Evolutionary conservation across 2,329 filamentous ascomycete genomes (phyloP).

Genomic region (Pseudopyricularia cyperi): DNA sequence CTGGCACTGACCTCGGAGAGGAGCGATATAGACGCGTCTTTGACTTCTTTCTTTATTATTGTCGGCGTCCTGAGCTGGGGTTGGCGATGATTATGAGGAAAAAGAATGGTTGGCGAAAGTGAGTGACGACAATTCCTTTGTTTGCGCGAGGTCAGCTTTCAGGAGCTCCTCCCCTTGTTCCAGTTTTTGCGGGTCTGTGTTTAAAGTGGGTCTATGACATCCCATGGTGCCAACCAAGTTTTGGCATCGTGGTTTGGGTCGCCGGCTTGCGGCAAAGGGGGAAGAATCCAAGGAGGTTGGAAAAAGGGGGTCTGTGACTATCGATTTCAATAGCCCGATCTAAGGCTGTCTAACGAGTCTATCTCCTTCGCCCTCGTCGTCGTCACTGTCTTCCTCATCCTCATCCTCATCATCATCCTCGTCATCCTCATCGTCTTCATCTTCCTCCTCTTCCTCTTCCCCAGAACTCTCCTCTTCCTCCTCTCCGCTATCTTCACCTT

Average conservation of each 20-base stretch:
- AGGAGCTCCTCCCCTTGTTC: background rate
- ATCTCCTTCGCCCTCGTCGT: slow-evolving; percentile 9
- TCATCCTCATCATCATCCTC: slow-evolving; percentile 36
- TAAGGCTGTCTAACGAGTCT: slow-evolving; percentile 2
- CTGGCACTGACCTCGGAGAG: no score
- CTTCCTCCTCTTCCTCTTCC: slow-evolving; percentile 36
- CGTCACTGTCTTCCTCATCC: slow-evolving; percentile 30
- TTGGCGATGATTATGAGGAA: background rate
- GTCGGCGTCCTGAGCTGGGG: background rate
- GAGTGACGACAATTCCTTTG: background rate
- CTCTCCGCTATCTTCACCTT: slow-evolving; percentile 38
- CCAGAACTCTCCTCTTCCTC: slow-evolving; percentile 33
- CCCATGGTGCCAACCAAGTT: background rate
- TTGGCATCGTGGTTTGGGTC: background rate
- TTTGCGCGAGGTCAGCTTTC: background rate
- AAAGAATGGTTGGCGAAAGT: background rate
- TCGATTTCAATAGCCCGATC: no score
- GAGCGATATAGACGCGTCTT: no score
- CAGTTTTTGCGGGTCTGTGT: background rate
- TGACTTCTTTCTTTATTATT: no score
- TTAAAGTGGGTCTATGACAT: background rate
- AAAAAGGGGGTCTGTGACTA: no score
- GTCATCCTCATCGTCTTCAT: slow-evolving; percentile 35
- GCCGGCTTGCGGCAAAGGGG: no score
- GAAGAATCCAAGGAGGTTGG: no score